Conservation (phyloP, 805 yeast species). For the Lachancea lanzarotensis region DNA sequence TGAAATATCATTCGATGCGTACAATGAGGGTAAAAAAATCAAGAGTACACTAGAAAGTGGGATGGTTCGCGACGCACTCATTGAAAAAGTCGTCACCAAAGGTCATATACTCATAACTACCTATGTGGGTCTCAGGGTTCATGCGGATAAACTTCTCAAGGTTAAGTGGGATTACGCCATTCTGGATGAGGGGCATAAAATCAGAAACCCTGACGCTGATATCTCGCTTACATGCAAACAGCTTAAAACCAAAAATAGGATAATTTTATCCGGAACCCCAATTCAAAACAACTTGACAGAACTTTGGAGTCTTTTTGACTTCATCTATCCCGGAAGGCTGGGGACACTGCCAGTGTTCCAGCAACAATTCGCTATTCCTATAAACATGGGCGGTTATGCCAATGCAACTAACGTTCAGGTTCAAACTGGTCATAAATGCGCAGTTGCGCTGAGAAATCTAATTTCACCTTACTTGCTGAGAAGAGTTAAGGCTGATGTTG, state of each 20-base stretch:
- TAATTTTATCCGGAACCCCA: conserved; percentile 92
- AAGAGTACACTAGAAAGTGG: conserved; percentile 27
- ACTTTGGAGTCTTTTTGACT: conserved; percentile 92
- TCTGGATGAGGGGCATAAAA: conserved; percentile 94
- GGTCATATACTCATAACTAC: conserved; percentile 91
- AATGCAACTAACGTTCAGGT: conserved; percentile 95
- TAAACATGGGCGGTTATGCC: conserved; percentile 96
- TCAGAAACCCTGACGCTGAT: conserved; percentile 87
- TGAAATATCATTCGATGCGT: conserved; percentile 40
- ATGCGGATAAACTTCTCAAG: conserved; percentile 56
- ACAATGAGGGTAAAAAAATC: conserved; percentile 22
- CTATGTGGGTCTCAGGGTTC: conserved; percentile 75
- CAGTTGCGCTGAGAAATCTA: conserved; percentile 79
- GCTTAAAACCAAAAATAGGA: conserved; percentile 72
- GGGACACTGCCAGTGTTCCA: conserved; percentile 95
- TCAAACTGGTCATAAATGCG: conserved; percentile 93
- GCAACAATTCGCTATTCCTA: conserved; percentile 85
- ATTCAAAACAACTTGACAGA: conserved; percentile 90
- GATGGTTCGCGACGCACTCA: conserved; percentile 28
- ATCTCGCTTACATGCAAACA: conserved; percentile 82
- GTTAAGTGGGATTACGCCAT: conserved; percentile 85
- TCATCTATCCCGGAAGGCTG: conserved; percentile 87
- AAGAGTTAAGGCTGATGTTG: conserved; percentile 88
- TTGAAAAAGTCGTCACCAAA: conserved; percentile 47
- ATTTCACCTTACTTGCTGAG: conserved; percentile 85